Conservation (phyloP, 2,329 filamentous ascomycete species). For the Tolypocladium cylindrosporum region DNA sequence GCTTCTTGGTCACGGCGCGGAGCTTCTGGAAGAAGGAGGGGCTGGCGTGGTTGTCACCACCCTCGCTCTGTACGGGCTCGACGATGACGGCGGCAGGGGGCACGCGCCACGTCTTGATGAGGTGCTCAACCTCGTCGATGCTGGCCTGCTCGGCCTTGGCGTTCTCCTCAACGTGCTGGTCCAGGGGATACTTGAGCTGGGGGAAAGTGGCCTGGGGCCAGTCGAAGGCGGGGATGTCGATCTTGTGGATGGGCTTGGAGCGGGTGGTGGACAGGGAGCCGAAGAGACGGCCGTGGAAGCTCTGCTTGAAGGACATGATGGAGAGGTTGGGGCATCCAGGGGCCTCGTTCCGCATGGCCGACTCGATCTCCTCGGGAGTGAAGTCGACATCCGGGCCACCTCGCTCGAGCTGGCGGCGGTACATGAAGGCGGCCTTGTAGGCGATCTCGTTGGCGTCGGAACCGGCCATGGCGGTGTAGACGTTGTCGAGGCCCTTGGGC, state of each 20-base stretch:
- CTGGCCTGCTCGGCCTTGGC: conserved; percentile 70
- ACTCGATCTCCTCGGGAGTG: conserved; percentile 62
- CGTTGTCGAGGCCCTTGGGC: conserved; percentile 74
- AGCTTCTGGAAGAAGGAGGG: conserved; percentile 79
- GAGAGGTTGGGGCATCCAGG: conserved; percentile 70
- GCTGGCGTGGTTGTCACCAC: conserved; percentile 88
- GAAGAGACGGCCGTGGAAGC: conserved; percentile 85
- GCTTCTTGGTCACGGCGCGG: conserved; percentile 66
- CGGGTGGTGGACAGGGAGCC: conserved; percentile 80
- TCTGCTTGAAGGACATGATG: conserved; percentile 81
- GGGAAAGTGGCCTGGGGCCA: conserved; percentile 91
- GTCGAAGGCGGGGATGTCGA: conserved; percentile 90
- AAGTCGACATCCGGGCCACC: conserved; percentile 72
- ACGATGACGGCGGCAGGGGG: conserved; percentile 75
- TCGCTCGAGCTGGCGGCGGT: conserved; percentile 70
- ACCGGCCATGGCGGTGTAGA: conserved; percentile 82
- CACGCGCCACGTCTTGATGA: conserved; percentile 69
- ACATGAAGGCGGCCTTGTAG: conserved; percentile 95
- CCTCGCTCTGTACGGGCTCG: conserved; percentile 89
- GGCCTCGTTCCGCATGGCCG: conserved; percentile 68
- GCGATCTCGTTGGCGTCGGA: conserved; percentile 92
- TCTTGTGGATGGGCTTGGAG: conserved; percentile 88
- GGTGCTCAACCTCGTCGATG: conserved; percentile 71
- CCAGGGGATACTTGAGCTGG: conserved; percentile 74
- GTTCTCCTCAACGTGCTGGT: conserved; percentile 71